Base-by-base conservation (phyloP, 2,329 filamentous ascomycete genomes). In the Coniochaeta sp. region DNA sequence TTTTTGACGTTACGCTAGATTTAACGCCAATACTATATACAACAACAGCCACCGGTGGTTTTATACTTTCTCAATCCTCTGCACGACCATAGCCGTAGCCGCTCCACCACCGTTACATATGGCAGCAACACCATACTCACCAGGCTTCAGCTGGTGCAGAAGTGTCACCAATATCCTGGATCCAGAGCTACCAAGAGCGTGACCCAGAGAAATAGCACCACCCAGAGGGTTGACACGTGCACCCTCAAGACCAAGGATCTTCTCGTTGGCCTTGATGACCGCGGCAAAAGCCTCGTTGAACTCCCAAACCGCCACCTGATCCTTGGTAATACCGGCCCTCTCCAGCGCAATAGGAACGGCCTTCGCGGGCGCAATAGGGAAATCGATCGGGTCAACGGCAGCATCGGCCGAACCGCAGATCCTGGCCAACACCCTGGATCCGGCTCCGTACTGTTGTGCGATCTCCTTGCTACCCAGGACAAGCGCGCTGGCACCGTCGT, bases 201-300 rank as follows among this genome's bases (percentile, higher is more conserved):
- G 92, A 18, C 92, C 92, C 2, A 96, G 75, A 1, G 91, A 89
- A 62, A 97, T 96, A 48, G 92, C 92, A 55, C 92, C 92, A 51
- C 92, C 92, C 2, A 95, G 78, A 46, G 86, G 86, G 69, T 97
- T 96, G 40, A 96, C 89, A 31, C 82, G 86, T 35, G 89, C 89
- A 46, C 81, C 77, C 57, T 91, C 80, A 2, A 96, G 80, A 40
- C 87, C 89, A 30, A 96, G 80, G 56, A 95, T 91, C 85, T 48
- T 91, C 63, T 89, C 86, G 65, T 97, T 96, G 38, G 92, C 91
- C 66, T 94, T 91, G 69, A 96, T 94, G 27, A 96, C 91, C 4
- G 89, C 89, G 26, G 94, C 92, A 66, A 99, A 99, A 0, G 94
- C 94, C 73, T 99, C 94, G 69, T 99, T 99, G 71, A 99, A 96